phyloP scores from a whole-genome alignment of 495 filamentous ascomycete species.

The Lasiosphaeris hirsuta region DNA sequence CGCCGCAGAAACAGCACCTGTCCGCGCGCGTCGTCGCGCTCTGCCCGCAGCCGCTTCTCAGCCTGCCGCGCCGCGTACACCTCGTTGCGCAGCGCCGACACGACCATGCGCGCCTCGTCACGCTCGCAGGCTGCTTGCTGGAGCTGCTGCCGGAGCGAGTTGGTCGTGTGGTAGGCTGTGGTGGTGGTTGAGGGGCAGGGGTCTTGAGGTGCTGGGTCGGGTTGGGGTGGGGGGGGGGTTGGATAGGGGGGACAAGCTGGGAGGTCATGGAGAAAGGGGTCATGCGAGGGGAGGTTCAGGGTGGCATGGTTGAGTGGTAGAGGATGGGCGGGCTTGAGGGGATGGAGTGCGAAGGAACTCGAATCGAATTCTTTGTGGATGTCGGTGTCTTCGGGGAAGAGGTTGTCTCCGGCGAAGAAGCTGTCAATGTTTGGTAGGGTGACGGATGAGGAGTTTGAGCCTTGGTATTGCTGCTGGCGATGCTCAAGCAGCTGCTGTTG shows the following conservation, averaged over 20 bases:
- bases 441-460: not conserved
- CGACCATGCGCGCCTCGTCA: constrained; percentile 20
- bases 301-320: no score
- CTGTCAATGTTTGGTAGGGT: not conserved
- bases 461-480: not conserved
- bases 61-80: constrained; percentile 26
- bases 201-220: no score
- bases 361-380: no score
- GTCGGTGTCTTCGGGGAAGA: no score
- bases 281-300: no score
- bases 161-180: not conserved
- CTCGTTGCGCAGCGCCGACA: constrained; percentile 26
- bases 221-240: not conserved
- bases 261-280: no score
- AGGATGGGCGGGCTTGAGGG: no score
- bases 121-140: constrained; percentile 16
- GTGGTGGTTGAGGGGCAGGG: not conserved
- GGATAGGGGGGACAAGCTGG: not conserved
- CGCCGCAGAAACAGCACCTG: constrained; percentile 16
- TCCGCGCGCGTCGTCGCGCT: constrained; percentile 24
- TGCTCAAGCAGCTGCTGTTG: not conserved
- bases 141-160: not conserved
- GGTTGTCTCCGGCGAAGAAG: no score
- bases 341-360: no score
- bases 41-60: constrained; percentile 24